Base-by-base conservation (phyloP, 768 basidiomycete genomes). In the Mycena rebaudengoi region DNA sequence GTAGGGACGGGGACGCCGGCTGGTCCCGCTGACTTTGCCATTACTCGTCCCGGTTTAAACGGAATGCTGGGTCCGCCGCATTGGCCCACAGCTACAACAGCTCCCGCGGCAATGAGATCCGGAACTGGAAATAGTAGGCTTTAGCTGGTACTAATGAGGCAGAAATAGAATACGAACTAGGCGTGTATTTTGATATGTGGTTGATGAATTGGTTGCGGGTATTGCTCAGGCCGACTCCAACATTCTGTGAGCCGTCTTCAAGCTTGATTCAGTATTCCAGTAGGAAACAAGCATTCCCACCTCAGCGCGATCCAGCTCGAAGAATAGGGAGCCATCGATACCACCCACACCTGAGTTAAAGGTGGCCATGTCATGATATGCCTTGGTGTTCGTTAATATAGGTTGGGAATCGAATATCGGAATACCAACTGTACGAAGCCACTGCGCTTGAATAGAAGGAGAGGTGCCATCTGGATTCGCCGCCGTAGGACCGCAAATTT, bases 291-390 rank as follows among this genome's bases (percentile, higher is more conserved):
- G 2, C 4, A n/a, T 30, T n/a, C 6, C 7, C 29, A 55, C 61
- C 61, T 62, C 61, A 5, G 61, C 37, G n/a, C 61, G 61, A n/a
- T 54, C 53, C 1, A 56, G 20, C 30, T 62, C 61, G 23, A 48
- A 62, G n/a, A 62, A 56, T 0, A 62, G 4, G 10, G 61, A 62
- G 11, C 61, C 61, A 25, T 62, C 61, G 5, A 62, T 30, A 18
- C 61, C 61, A 6, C 61, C 61, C 12, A 50, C 46, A 11, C 61
- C 61, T 7, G 53, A 11, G 41, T 56, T 56, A 23, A 49, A 46
- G 12, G 61, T 56, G 13, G 61, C 61, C 45, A 56, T 49, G 35
- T 62, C 61, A 26, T 62, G 61, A 50, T 62, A 62, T 18, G 61
- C 61, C 61, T 62, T 11, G 4, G 18, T n/a, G 20, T 48, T 25